Evolutionary conservation across 768 basidiomycete species (phyloP), one percentile per base, ranked within the genome.

Genomic region (Tulasnella sp.): DNA sequence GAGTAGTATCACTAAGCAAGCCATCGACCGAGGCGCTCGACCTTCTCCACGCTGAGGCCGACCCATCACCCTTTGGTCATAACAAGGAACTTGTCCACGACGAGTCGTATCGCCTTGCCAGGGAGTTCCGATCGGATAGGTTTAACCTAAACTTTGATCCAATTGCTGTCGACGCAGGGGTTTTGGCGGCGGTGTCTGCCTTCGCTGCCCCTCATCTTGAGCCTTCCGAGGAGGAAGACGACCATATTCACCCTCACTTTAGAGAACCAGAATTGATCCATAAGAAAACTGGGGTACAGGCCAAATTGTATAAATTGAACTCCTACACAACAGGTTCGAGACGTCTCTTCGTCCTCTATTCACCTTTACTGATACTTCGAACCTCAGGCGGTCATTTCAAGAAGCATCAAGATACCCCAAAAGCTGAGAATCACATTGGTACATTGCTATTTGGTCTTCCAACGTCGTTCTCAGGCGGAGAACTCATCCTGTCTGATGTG

Each of bases 371-470:
- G 15, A 46, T 10, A 13, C 4, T 5, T 5, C n/a, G 0, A n/a
- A 29, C 37, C 44, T 46, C 26, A 71, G 88, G 83, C 10, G 85
- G 85, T 0, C 88, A 87, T 81, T 89, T 89, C 84, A 88, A 88
- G 80, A 55, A 86, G 0, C 88, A 88, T 79, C 84, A 86, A 57
- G 89, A 89, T 78, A 88, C 88, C 0, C 87, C 87, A 6, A 85
- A 86, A 13, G 81, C 82, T 15, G 82, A 84, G 11, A 80, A 81
- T 37, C 88, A 89, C 86, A 86, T 90, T 48, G 88, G 87, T 0
- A 89, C 89, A 1, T 84, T 90, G 11, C 86, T 89, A 0, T 80
- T 89, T 44, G 84, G 87, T n/a, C 85, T 88, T 73, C 88, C 88
- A 18, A 86, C 86, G 0, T 32, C 80, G 0, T 86, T 89, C 79